Conservation (phyloP, 257 asterid species). For the Sherardia arvensis region DNA sequence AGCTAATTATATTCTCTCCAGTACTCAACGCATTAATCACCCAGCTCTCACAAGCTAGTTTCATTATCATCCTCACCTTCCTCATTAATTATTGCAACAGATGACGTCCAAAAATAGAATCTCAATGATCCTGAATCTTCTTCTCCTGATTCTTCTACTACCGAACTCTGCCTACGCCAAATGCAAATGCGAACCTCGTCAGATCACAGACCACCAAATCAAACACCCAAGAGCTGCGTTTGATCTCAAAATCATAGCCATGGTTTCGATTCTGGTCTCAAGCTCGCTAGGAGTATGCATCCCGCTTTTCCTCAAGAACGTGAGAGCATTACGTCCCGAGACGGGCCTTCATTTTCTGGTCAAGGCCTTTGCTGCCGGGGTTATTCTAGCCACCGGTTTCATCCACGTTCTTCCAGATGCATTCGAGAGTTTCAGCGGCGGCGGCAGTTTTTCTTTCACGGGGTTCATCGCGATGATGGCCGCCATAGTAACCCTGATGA, state of each 20-base stretch:
- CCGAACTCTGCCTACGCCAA: constrained; percentile 12
- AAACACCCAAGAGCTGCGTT: neutral
- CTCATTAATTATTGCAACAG: too few relatives aligned
- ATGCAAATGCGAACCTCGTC: constrained; percentile 20
- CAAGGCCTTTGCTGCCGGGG: constrained; percentile 25
- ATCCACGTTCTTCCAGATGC: constrained; percentile 28
- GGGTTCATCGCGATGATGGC: constrained; percentile 24
- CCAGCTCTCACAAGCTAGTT: neutral
- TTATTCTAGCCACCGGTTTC: constrained; percentile 25
- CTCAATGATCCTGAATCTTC: neutral
- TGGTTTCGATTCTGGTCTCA: constrained; percentile 14
- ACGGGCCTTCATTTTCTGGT: constrained; percentile 16
- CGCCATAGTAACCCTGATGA: constrained; percentile 19
- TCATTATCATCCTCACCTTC: neutral
- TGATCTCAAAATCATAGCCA: constrained; percentile 13
- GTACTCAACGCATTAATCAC: neutral
- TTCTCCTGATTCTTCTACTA: neutral
- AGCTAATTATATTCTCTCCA: neutral
- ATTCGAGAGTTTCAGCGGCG: constrained; percentile 14
- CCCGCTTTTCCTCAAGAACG: constrained; percentile 15
- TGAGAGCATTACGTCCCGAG: constrained; percentile 17
- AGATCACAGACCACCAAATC: neutral
- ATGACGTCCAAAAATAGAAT: neutral
- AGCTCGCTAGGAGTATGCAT: constrained; percentile 16
- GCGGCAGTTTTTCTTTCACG: constrained; percentile 15